phyloP scores from a whole-genome alignment of 345 rosid genomes.

The Aquilaria malaccensis region DNA sequence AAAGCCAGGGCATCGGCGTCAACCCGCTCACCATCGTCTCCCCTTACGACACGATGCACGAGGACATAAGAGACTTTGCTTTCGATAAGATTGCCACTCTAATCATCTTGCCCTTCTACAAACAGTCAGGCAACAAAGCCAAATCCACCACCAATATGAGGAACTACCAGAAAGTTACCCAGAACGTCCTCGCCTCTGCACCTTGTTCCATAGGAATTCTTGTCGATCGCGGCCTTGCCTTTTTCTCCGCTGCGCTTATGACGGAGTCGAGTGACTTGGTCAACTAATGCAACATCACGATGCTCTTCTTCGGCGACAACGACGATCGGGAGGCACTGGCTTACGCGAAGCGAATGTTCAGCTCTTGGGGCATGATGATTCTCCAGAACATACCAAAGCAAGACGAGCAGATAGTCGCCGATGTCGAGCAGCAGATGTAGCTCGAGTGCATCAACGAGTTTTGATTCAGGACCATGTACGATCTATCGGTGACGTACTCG shows the following conservation, averaged over 20 bases:
- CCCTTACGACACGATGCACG: conserved; percentile 51
- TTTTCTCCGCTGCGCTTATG: too few relatives aligned
- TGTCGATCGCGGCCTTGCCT: conserved; percentile 43
- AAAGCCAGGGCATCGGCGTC: conserved; percentile 21
- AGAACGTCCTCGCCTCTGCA: conserved; percentile 36
- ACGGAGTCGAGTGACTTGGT: too few relatives aligned
- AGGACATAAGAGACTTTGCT: conserved; percentile 52
- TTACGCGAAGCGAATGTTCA: too few relatives aligned
- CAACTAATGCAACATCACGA: background rate
- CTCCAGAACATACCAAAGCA: too few relatives aligned
- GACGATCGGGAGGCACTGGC: too few relatives aligned
- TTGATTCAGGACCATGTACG: conserved; percentile 15
- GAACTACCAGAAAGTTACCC: conserved; percentile 42
- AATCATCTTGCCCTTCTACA: too few relatives aligned
- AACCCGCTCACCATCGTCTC: conserved; percentile 49
- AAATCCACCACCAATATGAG: conserved; percentile 35
- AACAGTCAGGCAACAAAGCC: too few relatives aligned
- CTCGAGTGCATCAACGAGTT: conserved; percentile 18
- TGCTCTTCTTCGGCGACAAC: conserved; percentile 15
- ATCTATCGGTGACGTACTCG: conserved; percentile 24
- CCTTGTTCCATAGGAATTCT: conserved; percentile 64
- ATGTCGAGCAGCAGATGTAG: too few relatives aligned
- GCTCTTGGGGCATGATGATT: too few relatives aligned
- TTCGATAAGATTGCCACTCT: conserved; percentile 45
- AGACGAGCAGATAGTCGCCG: too few relatives aligned